phyloP scores from a whole-genome alignment of 2,329 filamentous ascomycete species.

The Apiospora malaysiana region DNA sequence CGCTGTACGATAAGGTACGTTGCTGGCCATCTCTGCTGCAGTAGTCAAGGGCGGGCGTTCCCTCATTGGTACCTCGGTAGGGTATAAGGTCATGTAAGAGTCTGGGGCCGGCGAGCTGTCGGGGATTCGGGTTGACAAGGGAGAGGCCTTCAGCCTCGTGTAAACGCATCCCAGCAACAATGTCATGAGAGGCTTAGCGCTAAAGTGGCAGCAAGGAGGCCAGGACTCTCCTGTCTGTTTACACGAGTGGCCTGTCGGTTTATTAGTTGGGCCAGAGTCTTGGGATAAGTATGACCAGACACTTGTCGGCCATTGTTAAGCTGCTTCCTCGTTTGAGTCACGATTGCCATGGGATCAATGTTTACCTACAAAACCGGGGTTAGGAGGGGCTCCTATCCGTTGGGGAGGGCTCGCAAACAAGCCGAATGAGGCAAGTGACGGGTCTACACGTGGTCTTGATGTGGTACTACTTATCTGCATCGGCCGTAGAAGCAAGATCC shows the following conservation, averaged over 20 bases:
- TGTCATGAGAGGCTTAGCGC: background rate
- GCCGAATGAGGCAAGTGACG: conserved; percentile 1
- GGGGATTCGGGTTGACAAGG: conserved; percentile 52
- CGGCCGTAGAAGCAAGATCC: conserved; percentile 13
- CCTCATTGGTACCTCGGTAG: background rate
- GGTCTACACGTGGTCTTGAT: conserved; percentile 16
- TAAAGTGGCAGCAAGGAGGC: background rate
- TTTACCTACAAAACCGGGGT: conserved; percentile 3
- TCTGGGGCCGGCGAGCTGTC: conserved; percentile 48
- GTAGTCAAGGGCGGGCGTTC: conserved; percentile 24
- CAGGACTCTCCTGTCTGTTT: background rate
- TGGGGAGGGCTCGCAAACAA: background rate
- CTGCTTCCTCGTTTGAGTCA: background rate
- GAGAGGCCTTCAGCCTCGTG: conserved; percentile 41
- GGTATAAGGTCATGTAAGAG: conserved; percentile 47
- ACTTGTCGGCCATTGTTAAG: background rate
- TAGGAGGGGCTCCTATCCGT: background rate
- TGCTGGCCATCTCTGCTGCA: conserved; percentile 9
- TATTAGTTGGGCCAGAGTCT: background rate
- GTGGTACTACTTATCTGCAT: background rate
- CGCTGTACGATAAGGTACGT: conserved; percentile 62
- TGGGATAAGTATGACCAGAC: background rate
- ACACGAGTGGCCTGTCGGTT: background rate
- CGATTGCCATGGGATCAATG: background rate
- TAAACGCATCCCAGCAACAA: background rate